Conservation (phyloP, 176 grass and related monocot genomes). For the Aegilops bicornis region DNA sequence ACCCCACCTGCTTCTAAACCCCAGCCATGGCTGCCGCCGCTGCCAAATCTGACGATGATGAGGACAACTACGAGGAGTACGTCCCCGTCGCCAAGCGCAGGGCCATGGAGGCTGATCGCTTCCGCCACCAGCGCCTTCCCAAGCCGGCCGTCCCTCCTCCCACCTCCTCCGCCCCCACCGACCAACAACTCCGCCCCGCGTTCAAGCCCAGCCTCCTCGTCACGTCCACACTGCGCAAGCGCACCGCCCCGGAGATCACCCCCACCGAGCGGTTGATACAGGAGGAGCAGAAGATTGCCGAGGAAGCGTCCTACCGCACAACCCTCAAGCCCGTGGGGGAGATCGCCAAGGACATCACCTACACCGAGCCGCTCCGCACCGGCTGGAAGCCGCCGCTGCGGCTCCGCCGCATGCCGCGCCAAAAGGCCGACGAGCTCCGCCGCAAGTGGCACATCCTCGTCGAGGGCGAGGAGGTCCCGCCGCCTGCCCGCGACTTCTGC, state of each 20-base stretch:
- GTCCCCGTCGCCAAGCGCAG: constrained; percentile 60
- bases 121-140: constrained; percentile 14
- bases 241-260: constrained; percentile 54
- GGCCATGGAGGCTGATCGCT: constrained; percentile 46
- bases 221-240: constrained; percentile 62
- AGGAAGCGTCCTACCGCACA: constrained; percentile 53
- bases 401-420: constrained; percentile 50
- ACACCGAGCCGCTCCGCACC: constrained; percentile 52
- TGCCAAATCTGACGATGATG: background rate
- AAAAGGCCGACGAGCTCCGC: constrained; percentile 53
- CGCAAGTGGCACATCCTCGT: constrained; percentile 87
- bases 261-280: constrained; percentile 45
- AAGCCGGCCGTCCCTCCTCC: constrained; percentile 20
- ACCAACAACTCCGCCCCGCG: background rate
- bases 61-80: constrained; percentile 55
- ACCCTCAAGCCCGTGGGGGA: constrained; percentile 76
- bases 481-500: constrained; percentile 64
- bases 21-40: background rate
- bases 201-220: constrained; percentile 54
- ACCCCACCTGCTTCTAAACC: constrained; percentile 5
- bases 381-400: constrained; percentile 68
- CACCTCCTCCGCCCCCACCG: background rate
- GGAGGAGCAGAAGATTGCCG: constrained; percentile 67
- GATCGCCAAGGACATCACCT: constrained; percentile 74
- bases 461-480: constrained; percentile 73